Evolutionary conservation across 2,329 filamentous ascomycete genomes (phyloP).

Genomic region (Chalaropsis thielavioides): DNA sequence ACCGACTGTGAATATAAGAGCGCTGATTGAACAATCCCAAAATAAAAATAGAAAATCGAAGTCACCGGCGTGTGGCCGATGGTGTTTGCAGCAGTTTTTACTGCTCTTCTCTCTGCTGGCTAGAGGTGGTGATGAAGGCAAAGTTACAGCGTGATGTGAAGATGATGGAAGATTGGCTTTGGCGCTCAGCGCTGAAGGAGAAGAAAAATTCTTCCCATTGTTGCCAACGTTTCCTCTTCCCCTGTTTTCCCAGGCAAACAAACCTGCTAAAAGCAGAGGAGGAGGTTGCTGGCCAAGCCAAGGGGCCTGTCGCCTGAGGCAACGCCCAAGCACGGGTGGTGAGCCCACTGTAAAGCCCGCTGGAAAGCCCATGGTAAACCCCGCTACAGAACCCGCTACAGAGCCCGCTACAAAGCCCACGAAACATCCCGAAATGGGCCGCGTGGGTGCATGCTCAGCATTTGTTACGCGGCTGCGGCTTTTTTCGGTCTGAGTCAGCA

Average conservation of each 20-base stretch:
- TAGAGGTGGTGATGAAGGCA: not conserved
- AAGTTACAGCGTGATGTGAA: not conserved
- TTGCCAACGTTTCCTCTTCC: slow-evolving; percentile 5
- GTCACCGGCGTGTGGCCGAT: not conserved
- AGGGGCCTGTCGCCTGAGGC: too few species aligned
- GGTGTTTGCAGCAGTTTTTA: not conserved
- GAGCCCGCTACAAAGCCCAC: not conserved
- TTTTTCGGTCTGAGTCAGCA: not conserved
- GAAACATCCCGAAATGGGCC: not conserved
- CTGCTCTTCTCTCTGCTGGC: too few species aligned
- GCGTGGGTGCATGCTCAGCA: not conserved
- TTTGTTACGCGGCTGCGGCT: not conserved
- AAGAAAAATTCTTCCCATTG: slow-evolving; percentile 5
- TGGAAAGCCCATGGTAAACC: too few species aligned
- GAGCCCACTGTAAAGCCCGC: too few species aligned
- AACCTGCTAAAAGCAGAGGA: not conserved
- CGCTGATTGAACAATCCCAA: not conserved
- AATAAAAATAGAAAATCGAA: not conserved
- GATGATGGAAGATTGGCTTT: not conserved
- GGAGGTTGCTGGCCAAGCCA: not conserved
- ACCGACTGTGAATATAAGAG: not conserved
- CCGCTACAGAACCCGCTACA: too few species aligned
- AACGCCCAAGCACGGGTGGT: too few species aligned
- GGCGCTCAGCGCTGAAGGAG: not conserved
- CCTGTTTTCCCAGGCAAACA: not conserved